Conservation (phyloP, 495 filamentous ascomycete species). For the Aspergillus bertholletiae region DNA sequence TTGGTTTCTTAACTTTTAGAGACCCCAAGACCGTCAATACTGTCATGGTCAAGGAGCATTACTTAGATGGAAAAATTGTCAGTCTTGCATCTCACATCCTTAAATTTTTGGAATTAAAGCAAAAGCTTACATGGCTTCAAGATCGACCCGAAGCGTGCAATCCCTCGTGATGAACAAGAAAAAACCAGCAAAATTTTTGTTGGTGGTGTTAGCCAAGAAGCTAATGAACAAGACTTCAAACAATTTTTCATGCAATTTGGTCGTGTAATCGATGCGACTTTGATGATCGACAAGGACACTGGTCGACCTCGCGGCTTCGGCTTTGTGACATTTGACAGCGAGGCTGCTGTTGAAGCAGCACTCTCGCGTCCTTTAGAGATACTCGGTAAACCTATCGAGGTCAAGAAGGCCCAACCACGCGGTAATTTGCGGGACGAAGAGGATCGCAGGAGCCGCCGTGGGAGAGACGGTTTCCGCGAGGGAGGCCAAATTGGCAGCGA, state of each 20-base stretch:
- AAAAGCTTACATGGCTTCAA: slow-evolving; percentile 35
- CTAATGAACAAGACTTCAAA: slow-evolving; percentile 91
- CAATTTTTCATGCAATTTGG: slow-evolving; percentile 96
- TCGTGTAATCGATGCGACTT: slow-evolving; percentile 90
- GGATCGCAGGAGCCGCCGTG: slow-evolving; percentile 50
- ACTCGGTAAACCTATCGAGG: slow-evolving; percentile 91
- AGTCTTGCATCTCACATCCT: slow-evolving; percentile 29
- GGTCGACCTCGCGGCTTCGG: slow-evolving; percentile 93
- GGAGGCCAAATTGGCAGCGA: slow-evolving; percentile 42
- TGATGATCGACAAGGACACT: slow-evolving; percentile 99
- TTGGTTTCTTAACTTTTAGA: slow-evolving; percentile 96
- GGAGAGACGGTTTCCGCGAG: slow-evolving; percentile 59
- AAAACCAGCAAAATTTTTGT: slow-evolving; percentile 98
- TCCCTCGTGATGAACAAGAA: slow-evolving; percentile 96
- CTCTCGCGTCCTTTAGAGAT: slow-evolving; percentile 82
- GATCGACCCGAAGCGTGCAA: slow-evolving; percentile 98
- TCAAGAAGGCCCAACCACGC: slow-evolving; percentile 95
- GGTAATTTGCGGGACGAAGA: slow-evolving; percentile 93
- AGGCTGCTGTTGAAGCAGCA: slow-evolving; percentile 89
- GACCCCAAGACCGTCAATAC: slow-evolving; percentile 97
- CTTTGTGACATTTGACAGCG: slow-evolving; percentile 98
- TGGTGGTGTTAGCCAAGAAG: slow-evolving; percentile 95
- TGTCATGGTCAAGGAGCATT: slow-evolving; percentile 99
- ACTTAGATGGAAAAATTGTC: slow-evolving; percentile 97
- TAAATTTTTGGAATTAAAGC: slow-evolving; percentile 5